Percentiles rank a stretch among this genome's conserved stretches.
phyloP scores from a whole-genome alignment of 2,329 filamentous ascomycete genomes.

The Colletotrichum brevisporum region DNA sequence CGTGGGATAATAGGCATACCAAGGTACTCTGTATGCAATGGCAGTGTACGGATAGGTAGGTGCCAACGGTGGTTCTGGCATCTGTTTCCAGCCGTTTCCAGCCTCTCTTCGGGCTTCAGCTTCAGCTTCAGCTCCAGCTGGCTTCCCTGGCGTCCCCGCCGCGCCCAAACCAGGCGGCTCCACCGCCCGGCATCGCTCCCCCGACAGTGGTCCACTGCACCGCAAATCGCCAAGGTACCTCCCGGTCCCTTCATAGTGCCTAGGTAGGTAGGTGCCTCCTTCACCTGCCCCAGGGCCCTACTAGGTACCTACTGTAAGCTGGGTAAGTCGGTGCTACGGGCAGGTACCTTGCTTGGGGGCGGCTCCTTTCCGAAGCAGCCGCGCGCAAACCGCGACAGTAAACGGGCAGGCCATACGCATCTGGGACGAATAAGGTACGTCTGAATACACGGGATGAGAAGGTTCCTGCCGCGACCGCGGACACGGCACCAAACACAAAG shows the following conservation, averaged over 20 bases:
- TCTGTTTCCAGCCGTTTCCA: constrained; percentile 26
- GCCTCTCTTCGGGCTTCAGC: constrained; percentile 24
- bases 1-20: background rate
- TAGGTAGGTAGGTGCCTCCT: too few species aligned
- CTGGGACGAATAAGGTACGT: constrained; percentile 32
- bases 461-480: background rate
- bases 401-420: constrained; percentile 27
- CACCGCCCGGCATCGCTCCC: background rate
- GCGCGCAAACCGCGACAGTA: constrained; percentile 22
- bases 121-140: constrained; percentile 36
- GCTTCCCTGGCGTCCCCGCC: constrained; percentile 31
- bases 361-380: constrained; percentile 36
- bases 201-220: background rate
- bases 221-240: background rate
- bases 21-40: background rate
- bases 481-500: background rate
- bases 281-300: too few species aligned
- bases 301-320: too few species aligned
- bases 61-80: constrained; percentile 1
- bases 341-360: background rate
- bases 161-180: constrained; percentile 21
- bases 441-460: constrained; percentile 26
- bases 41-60: too few species aligned
- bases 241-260: background rate
- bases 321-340: background rate